Evolutionary conservation across 2,329 filamentous ascomycete genomes (phyloP), one percentile per base, ranked within the genome.

Genomic region (Alternaria sp.): DNA sequence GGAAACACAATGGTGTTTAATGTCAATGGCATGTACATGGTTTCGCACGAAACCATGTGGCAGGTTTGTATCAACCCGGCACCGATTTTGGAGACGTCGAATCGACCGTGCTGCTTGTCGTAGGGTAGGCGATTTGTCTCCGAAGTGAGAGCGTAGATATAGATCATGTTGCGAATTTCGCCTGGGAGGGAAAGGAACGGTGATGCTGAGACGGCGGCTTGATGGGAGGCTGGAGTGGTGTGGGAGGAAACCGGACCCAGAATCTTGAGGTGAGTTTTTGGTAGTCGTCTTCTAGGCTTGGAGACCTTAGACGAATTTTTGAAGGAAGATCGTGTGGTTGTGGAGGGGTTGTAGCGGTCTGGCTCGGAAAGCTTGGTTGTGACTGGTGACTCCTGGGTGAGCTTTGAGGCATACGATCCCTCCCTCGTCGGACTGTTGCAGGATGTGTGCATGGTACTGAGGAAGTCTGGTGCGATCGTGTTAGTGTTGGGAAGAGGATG

Each of bases 121-220:
- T 61, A 69, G 8, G n/a, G 11, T 8, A 69, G 63, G 6, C 3
- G 21, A 7, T 49, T 28, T 17, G 46, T 60, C 3, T 59, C 43
- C 9, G 61, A 52, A 2, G 61, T 68, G 8, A 69, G 58, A 3
- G 68, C 63, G 23, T 64, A 50, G 5, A 26, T 8, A n/a, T 59
- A 70, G 26, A 70, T 69, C 25, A 62, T 51, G 45, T 40, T 40
- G 30, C 66, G 61, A 15, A 72, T 32, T 30, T 72, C 69, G 43
- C 57, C 50, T 1, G 66, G 66, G 13, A 72, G 64, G 11, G 43
- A 11, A 13, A 70, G 60, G 21, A 69, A 57, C 11, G 56, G 58
- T 5, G 64, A 66, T 25, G 17, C 40, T 10, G n/a, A 26, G n/a
- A 49, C 25, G 4, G 30, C 43, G 8, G 43, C 36, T 23, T 23